Conservation (phyloP, 441 rosid genomes). For the Gossypium gossypioides region DNA sequence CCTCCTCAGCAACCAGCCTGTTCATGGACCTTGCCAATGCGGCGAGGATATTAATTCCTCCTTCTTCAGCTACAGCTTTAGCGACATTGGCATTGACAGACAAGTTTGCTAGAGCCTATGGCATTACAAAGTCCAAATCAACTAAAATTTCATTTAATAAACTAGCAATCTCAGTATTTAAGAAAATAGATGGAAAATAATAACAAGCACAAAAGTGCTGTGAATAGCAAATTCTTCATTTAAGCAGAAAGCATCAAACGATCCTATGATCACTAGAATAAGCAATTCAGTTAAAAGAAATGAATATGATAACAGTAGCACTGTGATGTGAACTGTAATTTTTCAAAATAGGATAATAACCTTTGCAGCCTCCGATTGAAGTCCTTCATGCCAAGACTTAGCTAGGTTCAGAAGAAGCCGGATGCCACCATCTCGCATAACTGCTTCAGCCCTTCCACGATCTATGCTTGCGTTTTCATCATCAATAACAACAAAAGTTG, state of each 20-base stretch:
- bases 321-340: background rate
- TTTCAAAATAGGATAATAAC: background rate
- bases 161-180: background rate
- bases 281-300: background rate
- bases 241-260: constrained; percentile 4
- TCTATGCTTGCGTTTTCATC: constrained; percentile 94
- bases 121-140: constrained; percentile 5
- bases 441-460: constrained; percentile 89
- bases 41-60: constrained; percentile 74
- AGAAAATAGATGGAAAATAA: constrained; percentile 1
- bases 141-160: constrained; percentile 6
- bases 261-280: background rate
- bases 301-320: background rate
- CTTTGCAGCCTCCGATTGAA: constrained; percentile 97
- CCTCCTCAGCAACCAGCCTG: constrained; percentile 96
- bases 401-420: constrained; percentile 82
- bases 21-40: constrained; percentile 81
- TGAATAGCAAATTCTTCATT: background rate
- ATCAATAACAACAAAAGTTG: constrained; percentile 85
- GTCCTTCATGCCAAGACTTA: constrained; percentile 86
- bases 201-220: background rate
- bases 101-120: constrained; percentile 86
- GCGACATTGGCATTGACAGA: constrained; percentile 90
- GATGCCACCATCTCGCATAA: constrained; percentile 81
- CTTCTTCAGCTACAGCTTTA: constrained; percentile 89